phyloP scores from a whole-genome alignment of 441 rosid species.

The Erysimum cheiri region DNA sequence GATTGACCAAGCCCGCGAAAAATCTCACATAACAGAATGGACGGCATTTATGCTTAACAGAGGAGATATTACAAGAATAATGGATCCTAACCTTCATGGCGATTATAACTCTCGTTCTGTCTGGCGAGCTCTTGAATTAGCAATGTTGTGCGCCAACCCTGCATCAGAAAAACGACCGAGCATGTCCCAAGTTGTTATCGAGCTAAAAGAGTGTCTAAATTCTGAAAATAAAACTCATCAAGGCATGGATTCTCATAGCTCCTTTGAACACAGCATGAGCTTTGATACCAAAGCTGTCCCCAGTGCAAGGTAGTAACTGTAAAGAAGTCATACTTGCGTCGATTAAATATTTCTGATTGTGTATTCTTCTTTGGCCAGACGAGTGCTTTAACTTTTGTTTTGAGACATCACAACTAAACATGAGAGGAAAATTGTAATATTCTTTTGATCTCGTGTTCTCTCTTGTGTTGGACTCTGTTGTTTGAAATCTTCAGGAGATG shows the following conservation, averaged over 20 bases:
- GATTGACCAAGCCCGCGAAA: slow-evolving; percentile 7
- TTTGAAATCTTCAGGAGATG: no score
- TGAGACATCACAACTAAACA: no score
- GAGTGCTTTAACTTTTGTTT: no score
- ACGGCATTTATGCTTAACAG: slow-evolving; percentile 39
- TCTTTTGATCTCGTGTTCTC: no score
- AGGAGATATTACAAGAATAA: slow-evolving; percentile 51
- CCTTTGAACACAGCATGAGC: slow-evolving; percentile 15
- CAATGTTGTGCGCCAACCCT: slow-evolving; percentile 44
- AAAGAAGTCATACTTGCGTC: no score
- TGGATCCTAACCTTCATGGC: slow-evolving; percentile 55
- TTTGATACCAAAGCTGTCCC: slow-evolving; percentile 1
- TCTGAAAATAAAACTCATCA: slow-evolving; percentile 20
- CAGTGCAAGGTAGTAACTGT: slow-evolving; percentile 28
- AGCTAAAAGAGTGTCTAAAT: slow-evolving; percentile 47
- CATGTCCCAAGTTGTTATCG: slow-evolving; percentile 47
- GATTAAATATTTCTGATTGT: no score
- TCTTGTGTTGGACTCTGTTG: no score
- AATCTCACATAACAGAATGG: slow-evolving; percentile 47
- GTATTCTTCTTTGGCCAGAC: no score
- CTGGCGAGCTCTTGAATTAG: slow-evolving; percentile 53
- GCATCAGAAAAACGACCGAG: slow-evolving; percentile 46
- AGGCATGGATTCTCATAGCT: slow-evolving; percentile 1
- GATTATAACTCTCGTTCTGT: slow-evolving; percentile 47
- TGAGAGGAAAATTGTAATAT: no score